Conservation (phyloP, 73 alveolate genomes). For the Paramecium sexaurelia region DNA sequence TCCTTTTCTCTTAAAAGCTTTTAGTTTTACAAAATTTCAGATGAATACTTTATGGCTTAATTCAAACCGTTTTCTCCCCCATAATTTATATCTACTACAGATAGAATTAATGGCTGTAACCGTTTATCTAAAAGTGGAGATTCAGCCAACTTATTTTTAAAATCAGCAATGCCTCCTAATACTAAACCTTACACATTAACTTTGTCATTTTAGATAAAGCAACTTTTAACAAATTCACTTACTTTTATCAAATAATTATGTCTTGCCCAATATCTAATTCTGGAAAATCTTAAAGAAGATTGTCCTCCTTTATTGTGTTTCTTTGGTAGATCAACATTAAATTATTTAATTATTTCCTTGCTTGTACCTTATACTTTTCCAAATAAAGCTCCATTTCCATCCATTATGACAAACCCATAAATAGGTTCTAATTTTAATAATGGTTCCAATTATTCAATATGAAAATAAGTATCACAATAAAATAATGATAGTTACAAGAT, state of each 20-base stretch:
- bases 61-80: slow-evolving; percentile 98
- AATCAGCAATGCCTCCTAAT: background rate
- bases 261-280: slow-evolving; percentile 63
- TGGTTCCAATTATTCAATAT: background rate
- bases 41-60: slow-evolving; percentile 77
- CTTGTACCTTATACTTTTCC: slow-evolving; percentile 96
- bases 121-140: slow-evolving; percentile 70
- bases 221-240: background rate
- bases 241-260: background rate
- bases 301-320: slow-evolving; percentile 99
- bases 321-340: slow-evolving; percentile 95
- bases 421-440: background rate
- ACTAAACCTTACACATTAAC: background rate
- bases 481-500: background rate
- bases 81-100: slow-evolving; percentile 93
- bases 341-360: slow-evolving; percentile 24
- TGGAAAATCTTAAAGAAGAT: slow-evolving; percentile 95
- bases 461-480: background rate
- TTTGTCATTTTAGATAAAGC: background rate
- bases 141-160: background rate
- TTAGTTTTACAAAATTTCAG: background rate
- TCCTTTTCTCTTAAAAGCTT: background rate
- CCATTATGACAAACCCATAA: slow-evolving; percentile 93
- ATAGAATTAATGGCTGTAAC: slow-evolving; percentile 66
- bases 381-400: slow-evolving; percentile 95